phyloP scores from a whole-genome alignment of 179 eudicot species.

The Silene vulgaris region DNA sequence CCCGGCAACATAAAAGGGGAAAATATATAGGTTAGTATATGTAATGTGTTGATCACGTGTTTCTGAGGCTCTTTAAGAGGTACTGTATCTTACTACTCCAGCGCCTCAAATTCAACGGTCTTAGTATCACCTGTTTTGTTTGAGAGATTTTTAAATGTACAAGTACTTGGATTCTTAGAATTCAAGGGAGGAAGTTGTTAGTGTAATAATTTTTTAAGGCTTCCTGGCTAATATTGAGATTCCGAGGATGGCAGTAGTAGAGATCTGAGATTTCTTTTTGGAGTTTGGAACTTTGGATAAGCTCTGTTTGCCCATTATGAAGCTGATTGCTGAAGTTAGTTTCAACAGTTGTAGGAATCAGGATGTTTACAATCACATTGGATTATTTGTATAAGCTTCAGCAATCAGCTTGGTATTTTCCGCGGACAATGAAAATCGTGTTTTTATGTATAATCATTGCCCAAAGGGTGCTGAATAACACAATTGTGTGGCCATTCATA shows the following conservation, averaged over 20 bases:
- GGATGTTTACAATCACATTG: background rate
- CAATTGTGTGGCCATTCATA: conserved; percentile 40
- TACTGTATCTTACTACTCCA: too few relatives aligned
- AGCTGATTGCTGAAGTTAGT: background rate
- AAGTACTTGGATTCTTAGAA: background rate
- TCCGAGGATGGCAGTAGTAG: too few relatives aligned
- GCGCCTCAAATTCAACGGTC: too few relatives aligned
- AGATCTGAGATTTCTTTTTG: too few relatives aligned
- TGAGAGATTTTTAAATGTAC: background rate
- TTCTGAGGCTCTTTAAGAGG: too few relatives aligned
- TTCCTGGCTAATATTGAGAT: background rate
- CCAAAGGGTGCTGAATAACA: background rate
- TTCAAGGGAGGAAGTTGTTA: too few relatives aligned
- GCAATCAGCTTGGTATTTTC: background rate
- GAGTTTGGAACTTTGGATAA: too few relatives aligned
- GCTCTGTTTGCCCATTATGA: background rate
- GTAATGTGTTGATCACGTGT: too few relatives aligned
- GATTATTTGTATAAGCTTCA: too few relatives aligned
- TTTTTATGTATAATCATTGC: background rate
- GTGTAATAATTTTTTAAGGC: background rate
- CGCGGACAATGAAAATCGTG: background rate
- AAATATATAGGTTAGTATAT: too few relatives aligned
- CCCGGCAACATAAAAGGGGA: too few relatives aligned
- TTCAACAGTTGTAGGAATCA: background rate
- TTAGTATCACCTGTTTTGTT: background rate